Conservation (phyloP, 1,284 basidiomycete species). For the Salmacisia buchloeana region DNA sequence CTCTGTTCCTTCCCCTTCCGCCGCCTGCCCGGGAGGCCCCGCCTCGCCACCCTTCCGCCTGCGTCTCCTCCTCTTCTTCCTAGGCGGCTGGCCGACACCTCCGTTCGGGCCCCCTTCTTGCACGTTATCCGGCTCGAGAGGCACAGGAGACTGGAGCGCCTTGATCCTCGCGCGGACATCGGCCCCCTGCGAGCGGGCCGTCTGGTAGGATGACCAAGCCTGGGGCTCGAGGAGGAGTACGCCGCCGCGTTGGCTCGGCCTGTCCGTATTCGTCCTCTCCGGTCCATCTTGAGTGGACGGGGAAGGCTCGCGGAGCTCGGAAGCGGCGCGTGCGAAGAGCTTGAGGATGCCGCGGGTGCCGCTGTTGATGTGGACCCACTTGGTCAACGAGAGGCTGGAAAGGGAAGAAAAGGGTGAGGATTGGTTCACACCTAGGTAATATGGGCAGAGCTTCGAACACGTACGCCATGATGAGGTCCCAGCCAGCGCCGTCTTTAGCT, state of each 20-base stretch:
- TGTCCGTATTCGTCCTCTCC: neutral
- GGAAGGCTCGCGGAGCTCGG: neutral
- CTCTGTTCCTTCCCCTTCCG: neutral
- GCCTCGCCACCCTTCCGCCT: neutral
- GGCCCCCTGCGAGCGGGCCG: neutral
- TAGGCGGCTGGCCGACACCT: neutral
- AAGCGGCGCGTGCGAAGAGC: neutral
- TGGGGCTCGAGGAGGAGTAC: conserved; percentile 3
- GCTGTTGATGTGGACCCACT: conserved; percentile 5
- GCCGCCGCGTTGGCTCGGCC: neutral
- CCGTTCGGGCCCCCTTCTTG: neutral
- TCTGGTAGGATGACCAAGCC: conserved; percentile 3
- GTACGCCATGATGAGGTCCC: conserved; percentile 3
- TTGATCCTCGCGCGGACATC: neutral
- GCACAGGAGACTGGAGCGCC: neutral
- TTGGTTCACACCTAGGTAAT: neutral
- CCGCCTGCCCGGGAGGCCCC: no score
- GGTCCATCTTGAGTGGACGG: neutral
- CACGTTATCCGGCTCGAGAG: neutral
- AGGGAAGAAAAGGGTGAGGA: neutral
- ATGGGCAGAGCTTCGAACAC: neutral
- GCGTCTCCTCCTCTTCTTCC: neutral
- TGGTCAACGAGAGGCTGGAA: neutral
- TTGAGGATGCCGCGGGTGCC: neutral
- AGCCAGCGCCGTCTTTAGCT: neutral